Evolutionary conservation across 495 filamentous ascomycete species (phyloP).

Genomic region (Sordaria brevicollis): DNA sequence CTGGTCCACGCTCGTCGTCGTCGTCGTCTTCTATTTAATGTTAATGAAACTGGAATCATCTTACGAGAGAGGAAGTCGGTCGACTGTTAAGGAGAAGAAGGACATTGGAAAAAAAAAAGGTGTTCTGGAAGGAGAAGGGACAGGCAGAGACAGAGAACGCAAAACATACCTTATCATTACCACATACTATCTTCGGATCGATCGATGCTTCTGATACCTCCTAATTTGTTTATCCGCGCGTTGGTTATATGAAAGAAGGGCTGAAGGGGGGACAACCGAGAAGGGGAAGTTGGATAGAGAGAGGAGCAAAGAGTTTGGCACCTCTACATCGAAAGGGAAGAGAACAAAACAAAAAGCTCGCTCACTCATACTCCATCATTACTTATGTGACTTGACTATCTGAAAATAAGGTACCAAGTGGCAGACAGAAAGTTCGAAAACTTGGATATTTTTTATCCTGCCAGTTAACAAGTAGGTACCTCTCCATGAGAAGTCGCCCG

Average conservation of each 20-base stretch:
- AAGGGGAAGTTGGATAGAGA: not conserved
- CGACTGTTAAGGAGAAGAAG: not conserved
- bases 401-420: no score
- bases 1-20: not conserved
- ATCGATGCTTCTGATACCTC: not conserved
- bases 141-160: no score
- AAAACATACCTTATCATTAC: not conserved
- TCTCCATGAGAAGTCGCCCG: no score
- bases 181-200: not conserved
- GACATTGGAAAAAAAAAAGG: not conserved
- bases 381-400: no score
- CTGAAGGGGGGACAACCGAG: not conserved
- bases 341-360: no score
- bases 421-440: no score
- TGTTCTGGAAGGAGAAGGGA: not conserved
- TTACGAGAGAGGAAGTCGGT: not conserved
- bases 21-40: not conserved
- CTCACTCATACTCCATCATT: no score
- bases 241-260: not conserved
- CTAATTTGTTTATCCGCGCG: not conserved
- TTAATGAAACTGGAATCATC: not conserved
- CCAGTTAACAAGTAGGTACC: no score
- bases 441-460: no score
- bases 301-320: no score
- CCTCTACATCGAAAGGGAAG: no score